A percentile compares a stretch with the other conserved stretches of the same genome.
Conservation (phyloP, 805 yeast species). For the Ogataea philodendri region DNA sequence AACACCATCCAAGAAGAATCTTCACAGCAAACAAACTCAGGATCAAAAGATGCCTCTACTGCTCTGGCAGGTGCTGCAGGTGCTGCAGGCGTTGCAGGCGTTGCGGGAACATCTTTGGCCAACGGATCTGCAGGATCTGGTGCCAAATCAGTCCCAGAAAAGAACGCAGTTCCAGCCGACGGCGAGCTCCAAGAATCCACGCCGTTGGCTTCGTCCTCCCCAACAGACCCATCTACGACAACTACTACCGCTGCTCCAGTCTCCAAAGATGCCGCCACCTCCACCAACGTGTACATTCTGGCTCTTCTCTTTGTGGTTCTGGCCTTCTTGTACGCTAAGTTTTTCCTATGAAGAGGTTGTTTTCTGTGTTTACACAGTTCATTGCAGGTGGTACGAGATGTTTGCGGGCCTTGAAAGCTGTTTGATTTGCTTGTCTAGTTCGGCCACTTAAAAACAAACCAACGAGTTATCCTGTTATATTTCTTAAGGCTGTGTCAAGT, state of each 20-base stretch:
- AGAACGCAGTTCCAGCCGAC: constrained; percentile 1
- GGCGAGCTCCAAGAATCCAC: constrained; percentile 3
- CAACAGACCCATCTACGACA: constrained; percentile 6
- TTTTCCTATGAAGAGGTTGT: constrained; percentile 10
- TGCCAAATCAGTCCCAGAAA: constrained; percentile 2
- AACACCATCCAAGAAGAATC: constrained; percentile 34
- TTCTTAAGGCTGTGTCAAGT: constrained; percentile 8
- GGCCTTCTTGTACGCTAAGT: constrained; percentile 24
- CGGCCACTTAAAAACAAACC: constrained; percentile 3
- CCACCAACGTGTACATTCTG: constrained; percentile 16
- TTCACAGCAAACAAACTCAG: constrained; percentile 21
- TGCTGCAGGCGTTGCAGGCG: too few species aligned
- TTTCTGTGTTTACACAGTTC: constrained; percentile 3
- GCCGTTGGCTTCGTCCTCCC: constrained; percentile 12
- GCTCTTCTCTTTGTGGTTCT: constrained; percentile 22
- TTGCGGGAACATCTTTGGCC: constrained; percentile 14
- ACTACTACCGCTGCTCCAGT: constrained; percentile 6
- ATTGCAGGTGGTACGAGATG: too few species aligned
- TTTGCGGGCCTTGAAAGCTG: constrained; percentile 2
- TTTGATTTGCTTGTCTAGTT: constrained; percentile 7
- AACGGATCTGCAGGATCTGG: constrained; percentile 11
- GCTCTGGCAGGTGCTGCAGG: too few species aligned
- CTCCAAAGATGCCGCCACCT: constrained; percentile 3
- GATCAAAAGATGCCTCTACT: constrained; percentile 16
- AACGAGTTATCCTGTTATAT: constrained; percentile 3